phyloP scores from a whole-genome alignment of 371 early-diverging fungal genomes.

The Mortierella sp. region DNA sequence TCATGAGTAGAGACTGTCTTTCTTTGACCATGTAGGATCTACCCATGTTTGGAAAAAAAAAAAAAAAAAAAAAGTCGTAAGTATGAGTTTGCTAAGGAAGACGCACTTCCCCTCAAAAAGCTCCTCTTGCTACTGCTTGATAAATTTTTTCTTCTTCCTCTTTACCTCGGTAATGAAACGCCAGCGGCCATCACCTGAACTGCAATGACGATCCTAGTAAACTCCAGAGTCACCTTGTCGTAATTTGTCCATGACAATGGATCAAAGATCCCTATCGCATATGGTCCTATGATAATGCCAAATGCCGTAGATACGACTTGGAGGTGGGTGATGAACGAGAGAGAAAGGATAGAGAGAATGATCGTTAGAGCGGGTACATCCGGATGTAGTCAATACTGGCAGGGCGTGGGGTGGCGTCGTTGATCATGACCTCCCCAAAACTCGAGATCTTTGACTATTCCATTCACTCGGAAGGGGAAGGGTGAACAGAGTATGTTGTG shows the following conservation, averaged over 20 bases:
- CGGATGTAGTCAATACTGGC: too few species aligned
- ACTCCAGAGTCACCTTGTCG: slow-evolving; percentile 70
- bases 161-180: slow-evolving; percentile 79
- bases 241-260: slow-evolving; percentile 64
- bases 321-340: too few species aligned
- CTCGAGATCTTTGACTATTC: too few species aligned
- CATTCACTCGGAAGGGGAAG: too few species aligned
- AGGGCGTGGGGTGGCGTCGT: too few species aligned
- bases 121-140: background rate
- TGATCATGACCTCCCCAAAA: too few species aligned
- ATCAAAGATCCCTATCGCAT: slow-evolving; percentile 70
- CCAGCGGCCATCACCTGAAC: slow-evolving; percentile 92
- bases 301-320: slow-evolving; percentile 84
- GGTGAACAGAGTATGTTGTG: too few species aligned
- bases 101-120: background rate
- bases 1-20: slow-evolving; percentile 74
- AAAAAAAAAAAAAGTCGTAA: background rate
- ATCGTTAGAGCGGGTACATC: too few species aligned
- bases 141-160: too few species aligned
- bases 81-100: background rate
- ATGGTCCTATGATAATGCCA: slow-evolving; percentile 90
- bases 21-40: slow-evolving; percentile 73
- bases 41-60: slow-evolving; percentile 14
- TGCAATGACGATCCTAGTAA: slow-evolving; percentile 82
- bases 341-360: too few species aligned